Evolutionary conservation across 2,329 filamentous ascomycete genomes (phyloP).

Genomic region (Cladobotryum mycophilum): DNA sequence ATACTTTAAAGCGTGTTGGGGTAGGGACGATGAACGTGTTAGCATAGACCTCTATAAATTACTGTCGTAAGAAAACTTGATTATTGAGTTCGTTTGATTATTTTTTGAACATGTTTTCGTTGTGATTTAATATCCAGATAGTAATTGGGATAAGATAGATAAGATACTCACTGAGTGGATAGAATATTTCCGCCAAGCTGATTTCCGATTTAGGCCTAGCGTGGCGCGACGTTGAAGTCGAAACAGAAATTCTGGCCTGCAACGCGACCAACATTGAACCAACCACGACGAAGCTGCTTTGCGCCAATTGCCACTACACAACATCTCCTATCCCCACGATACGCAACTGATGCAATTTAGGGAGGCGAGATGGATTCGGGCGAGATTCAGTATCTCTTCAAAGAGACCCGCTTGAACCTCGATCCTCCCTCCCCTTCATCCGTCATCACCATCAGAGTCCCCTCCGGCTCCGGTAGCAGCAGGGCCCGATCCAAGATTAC

Average conservation of each 20-base stretch:
- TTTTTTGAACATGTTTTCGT: too few relatives aligned
- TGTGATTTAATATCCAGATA: too few relatives aligned
- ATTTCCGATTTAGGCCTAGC: slow-evolving; percentile 32
- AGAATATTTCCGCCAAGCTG: slow-evolving; percentile 20
- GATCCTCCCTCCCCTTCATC: slow-evolving; percentile 65
- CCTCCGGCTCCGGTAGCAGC: slow-evolving; percentile 44
- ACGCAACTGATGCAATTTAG: slow-evolving; percentile 34
- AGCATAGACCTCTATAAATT: too few relatives aligned
- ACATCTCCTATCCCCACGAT: slow-evolving; percentile 11
- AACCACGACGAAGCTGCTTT: slow-evolving; percentile 19
- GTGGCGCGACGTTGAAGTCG: slow-evolving; percentile 21
- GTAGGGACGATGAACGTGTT: too few relatives aligned
- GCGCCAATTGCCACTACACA: slow-evolving; percentile 19
- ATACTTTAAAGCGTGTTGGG: background rate
- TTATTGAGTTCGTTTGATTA: too few relatives aligned
- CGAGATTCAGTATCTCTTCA: slow-evolving; percentile 65
- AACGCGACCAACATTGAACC: slow-evolving; percentile 22
- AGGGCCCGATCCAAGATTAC: slow-evolving; percentile 35
- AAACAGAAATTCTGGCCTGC: slow-evolving; percentile 28
- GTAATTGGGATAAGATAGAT: background rate
- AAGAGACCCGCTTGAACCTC: slow-evolving; percentile 80
- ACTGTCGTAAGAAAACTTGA: too few relatives aligned
- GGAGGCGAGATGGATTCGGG: slow-evolving; percentile 62
- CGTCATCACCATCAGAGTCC: slow-evolving; percentile 64
- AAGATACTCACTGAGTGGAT: too few relatives aligned